Percentiles rank a stretch among this genome's conserved stretches.
These are phyloP conservation scores for Neopestalotiopsis rosae DNA, from an alignment of 2,329 filamentous ascomycete species.

Conservation along the genomic window DNA sequence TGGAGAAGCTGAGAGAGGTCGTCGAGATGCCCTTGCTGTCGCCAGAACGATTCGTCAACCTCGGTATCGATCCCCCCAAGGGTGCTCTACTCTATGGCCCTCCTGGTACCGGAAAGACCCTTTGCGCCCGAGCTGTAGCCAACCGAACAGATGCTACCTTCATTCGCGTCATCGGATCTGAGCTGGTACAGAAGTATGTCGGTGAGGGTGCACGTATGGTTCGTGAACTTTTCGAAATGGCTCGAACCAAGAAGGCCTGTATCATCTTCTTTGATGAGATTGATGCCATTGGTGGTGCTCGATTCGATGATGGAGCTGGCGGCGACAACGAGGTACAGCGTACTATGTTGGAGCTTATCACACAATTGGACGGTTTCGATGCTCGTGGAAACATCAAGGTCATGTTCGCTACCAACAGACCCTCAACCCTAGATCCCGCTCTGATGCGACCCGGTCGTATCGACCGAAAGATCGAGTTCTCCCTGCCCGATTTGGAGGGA, in stretches of 20 bases:
- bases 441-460: conserved; percentile 97
- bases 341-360: conserved; percentile 98
- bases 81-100: conserved; percentile 95
- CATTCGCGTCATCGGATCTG: conserved; percentile 96
- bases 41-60: conserved; percentile 94
- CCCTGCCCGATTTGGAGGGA: conserved; percentile 93
- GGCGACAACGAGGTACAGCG: conserved; percentile 97
- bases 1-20: conserved; percentile 97
- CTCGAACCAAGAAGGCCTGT: conserved; percentile 97
- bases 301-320: conserved; percentile 95
- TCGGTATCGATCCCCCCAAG: conserved; percentile 99
- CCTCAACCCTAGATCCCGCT: conserved; percentile 93
- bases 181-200: conserved; percentile 98
- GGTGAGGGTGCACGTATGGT: conserved; percentile 99
- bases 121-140: conserved; percentile 95
- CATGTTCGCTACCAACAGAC: conserved; percentile 98
- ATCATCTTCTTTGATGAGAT: conserved; percentile 99
- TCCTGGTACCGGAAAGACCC: conserved; percentile 97
- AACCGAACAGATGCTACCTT: conserved; percentile 99
- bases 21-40: conserved; percentile 98
- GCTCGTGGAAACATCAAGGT: conserved; percentile 98
- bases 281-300: conserved; percentile 92
- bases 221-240: conserved; percentile 98
- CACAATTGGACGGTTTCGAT: conserved; percentile 95
- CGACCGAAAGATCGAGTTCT: conserved; percentile 98